Conservation (phyloP, 2,329 filamentous ascomycete species). For the Xylaria arbuscula region DNA sequence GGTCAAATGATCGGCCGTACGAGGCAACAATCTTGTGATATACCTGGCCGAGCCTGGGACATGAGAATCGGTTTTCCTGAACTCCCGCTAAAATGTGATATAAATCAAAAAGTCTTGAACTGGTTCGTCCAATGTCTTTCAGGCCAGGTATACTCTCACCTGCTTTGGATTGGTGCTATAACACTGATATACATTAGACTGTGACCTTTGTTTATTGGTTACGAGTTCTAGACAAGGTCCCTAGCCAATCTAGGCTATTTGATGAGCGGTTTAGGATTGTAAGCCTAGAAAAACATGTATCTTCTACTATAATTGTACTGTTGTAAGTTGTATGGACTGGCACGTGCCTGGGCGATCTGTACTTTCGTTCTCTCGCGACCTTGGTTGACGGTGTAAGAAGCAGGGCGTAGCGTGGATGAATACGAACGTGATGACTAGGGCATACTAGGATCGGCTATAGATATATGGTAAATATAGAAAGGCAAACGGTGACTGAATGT, state of each 20-base stretch:
- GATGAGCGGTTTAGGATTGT: slow-evolving; percentile 7
- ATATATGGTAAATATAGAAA: neutral
- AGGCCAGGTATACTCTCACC: neutral
- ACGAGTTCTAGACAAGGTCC: neutral
- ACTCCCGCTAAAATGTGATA: slow-evolving; percentile 2
- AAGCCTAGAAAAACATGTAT: slow-evolving; percentile 3
- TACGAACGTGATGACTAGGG: slow-evolving; percentile 14
- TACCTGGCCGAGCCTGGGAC: neutral
- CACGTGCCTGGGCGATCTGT: slow-evolving; percentile 11
- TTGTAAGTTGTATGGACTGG: neutral
- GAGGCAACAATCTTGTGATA: slow-evolving; percentile 11
- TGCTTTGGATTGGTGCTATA: slow-evolving; percentile 7
- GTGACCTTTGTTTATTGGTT: slow-evolving; percentile 1
- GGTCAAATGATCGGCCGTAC: neutral
- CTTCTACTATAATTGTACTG: neutral
- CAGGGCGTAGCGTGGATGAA: slow-evolving; percentile 11
- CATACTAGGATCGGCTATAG: neutral
- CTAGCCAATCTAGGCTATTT: slow-evolving; percentile 1
- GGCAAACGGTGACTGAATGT: slow-evolving; percentile 5
- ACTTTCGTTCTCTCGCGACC: slow-evolving; percentile 25
- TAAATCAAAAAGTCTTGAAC: neutral
- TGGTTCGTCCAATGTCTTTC: slow-evolving; percentile 13
- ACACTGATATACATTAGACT: slow-evolving; percentile 5
- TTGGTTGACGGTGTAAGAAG: slow-evolving; percentile 10
- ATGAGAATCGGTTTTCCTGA: slow-evolving; percentile 8